Evolutionary conservation across 352 stramenopile species (phyloP), one percentile per base, ranked within the genome.

Genomic region (Phytophthora syringae): DNA sequence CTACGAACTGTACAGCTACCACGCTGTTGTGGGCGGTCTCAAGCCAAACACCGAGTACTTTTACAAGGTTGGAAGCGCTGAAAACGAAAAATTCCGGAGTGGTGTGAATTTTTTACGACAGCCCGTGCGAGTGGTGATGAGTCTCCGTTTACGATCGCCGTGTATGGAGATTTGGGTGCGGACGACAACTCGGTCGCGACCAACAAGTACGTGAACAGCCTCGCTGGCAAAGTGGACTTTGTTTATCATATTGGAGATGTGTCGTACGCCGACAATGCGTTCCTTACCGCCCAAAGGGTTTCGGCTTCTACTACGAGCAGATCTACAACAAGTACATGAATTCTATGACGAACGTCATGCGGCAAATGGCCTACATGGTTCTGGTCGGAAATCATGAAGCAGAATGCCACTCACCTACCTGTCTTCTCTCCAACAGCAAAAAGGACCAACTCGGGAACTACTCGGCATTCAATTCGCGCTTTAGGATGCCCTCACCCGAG

Each of bases 311-410:
- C 47, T 81, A 81, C 49, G 73, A 81, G 48, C 47, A 78, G 53
- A 22, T 74, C 3, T 94, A 84, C 64, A 90, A 94, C 60, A 62
- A 71, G 32, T 94, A 75, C 76, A 88, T 94, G 81, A 78, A 84
- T 28, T 65, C 66, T 20, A 72, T 90, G 57, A 60, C 76, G 4
- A 66, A 69, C 30, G 42, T 73, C 12, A 77, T 81, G 69, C 27
- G 53, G 2, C 54, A 67, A 18, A 59, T 88, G 37, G 76, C 86
- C 0, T 93, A 90, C 64, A 93, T 93, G 81, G 74, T 84, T 5
- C 58, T 79, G 1, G 72, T 81, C 1, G 86, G 86, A 5, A 94
- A 94, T 55, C 88, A 96, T 67, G 80, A 86, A 37, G 72, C 75
- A 2, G 77, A 86, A 51, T 89, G 77, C 52, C 65, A 81, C 57